Base-by-base conservation (phyloP, 2,329 filamentous ascomycete genomes). In the Aplosporella prunicola region DNA sequence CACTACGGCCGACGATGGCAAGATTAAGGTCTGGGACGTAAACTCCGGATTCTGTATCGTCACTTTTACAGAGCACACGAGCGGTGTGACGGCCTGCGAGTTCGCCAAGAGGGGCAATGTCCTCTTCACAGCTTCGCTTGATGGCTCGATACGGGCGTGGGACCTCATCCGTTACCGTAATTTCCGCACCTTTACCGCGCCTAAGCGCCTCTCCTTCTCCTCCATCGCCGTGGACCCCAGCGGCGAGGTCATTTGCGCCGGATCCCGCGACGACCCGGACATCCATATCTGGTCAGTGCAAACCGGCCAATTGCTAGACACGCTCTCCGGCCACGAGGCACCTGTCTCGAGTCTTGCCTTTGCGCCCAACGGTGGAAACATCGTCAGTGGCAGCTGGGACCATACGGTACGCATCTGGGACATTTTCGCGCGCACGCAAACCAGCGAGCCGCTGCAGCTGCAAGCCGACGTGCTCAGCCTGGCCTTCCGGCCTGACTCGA, bases 271-370 rank as follows among this genome's bases (percentile, higher is more conserved):
- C 58, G 94, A 88, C 4, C 96, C 95, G 47, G 89, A 96, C 53
- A 85, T 98, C 35, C 88, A 98, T 61, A 83, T 98, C 44, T 98
- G 91, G 91, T 95, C 86, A 5, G 93, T 98, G 4, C 91, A 98
- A 56, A 98, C 89, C 1, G 91, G 91, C 3, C 91, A 98, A 58
- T 69, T 98, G 13, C 76, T 98, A 5, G 91, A 98, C 56, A 82
- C 82, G 47, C 69, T 98, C 16, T 75, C 88, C 5, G 93, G 91
- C 1, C 91, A 98, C 49, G 89, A 98, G 63, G 91, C 89, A 0
- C 91, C 91, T 0, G 82, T 98, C 2, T 91, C 87, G 5, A 80
- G 84, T 2, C 66, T 98, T 17, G 78, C 86, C 3, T 98, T 98
- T 55, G 79, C 89, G 2, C 84, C 88, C 1, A 86, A 93, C 52